Evolutionary conservation across 2,329 filamentous ascomycete genomes (phyloP).

Genomic region (Didymella lethalis): DNA sequence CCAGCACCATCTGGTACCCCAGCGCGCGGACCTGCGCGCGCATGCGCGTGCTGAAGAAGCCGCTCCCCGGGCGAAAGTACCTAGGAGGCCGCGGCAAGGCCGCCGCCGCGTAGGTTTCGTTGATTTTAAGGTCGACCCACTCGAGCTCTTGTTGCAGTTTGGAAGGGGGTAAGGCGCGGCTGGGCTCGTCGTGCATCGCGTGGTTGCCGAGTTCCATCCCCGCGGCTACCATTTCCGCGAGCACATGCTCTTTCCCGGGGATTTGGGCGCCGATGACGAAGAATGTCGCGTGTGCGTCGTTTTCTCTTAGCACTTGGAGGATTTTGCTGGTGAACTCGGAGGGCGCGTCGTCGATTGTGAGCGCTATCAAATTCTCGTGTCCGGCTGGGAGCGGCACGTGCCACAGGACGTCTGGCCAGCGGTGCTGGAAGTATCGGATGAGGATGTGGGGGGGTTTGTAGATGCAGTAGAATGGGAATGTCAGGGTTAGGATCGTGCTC

Average conservation of each 20-base stretch:
- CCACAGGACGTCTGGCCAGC: slow-evolving; percentile 82
- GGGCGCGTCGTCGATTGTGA: slow-evolving; percentile 89
- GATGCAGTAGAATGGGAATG: slow-evolving; percentile 65
- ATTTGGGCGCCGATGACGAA: slow-evolving; percentile 88
- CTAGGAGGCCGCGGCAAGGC: slow-evolving; percentile 58
- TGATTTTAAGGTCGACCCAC: slow-evolving; percentile 68
- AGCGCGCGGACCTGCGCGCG: slow-evolving; percentile 64
- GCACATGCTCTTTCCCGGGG: slow-evolving; percentile 57
- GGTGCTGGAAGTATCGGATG: slow-evolving; percentile 72
- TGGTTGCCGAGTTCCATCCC: slow-evolving; percentile 78
- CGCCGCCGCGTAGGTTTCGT: slow-evolving; percentile 61
- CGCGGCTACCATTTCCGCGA: slow-evolving; percentile 61
- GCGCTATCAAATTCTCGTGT: slow-evolving; percentile 71
- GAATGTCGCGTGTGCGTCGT: slow-evolving; percentile 80
- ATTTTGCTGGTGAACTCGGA: slow-evolving; percentile 76
- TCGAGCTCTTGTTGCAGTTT: slow-evolving; percentile 70
- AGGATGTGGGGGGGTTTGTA: slow-evolving; percentile 82
- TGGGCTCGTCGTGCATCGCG: slow-evolving; percentile 86
- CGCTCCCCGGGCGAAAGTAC: slow-evolving; percentile 85
- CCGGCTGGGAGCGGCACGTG: slow-evolving; percentile 58
- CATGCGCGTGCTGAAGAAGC: slow-evolving; percentile 80
- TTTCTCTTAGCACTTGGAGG: slow-evolving; percentile 67
- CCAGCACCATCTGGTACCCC: slow-evolving; percentile 78
- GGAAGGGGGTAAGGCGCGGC: slow-evolving; percentile 65
- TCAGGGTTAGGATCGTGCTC: slow-evolving; percentile 36